phyloP scores from a whole-genome alignment of 345 rosid species.

The Orychophragmus violaceus region DNA sequence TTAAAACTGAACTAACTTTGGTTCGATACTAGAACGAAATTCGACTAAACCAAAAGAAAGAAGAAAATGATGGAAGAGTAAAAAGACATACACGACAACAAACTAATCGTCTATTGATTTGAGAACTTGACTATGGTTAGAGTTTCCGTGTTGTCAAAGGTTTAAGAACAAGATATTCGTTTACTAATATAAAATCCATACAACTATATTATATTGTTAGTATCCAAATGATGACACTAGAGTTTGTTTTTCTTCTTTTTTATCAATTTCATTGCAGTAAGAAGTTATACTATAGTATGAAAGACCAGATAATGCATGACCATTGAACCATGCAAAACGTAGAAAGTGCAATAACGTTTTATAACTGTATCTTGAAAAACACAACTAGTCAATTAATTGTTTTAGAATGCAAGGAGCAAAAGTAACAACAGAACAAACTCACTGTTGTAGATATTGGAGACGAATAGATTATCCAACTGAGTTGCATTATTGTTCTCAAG shows the following conservation, averaged over 20 bases:
- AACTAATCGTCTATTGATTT: too few relatives aligned
- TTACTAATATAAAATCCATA: too few relatives aligned
- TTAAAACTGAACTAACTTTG: too few relatives aligned
- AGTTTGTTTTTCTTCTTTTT: neutral
- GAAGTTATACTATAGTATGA: neutral
- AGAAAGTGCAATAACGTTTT: neutral
- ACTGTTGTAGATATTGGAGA: neutral
- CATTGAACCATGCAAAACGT: too few relatives aligned
- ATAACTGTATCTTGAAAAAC: neutral
- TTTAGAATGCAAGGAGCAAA: neutral
- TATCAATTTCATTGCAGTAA: neutral
- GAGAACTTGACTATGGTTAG: too few relatives aligned
- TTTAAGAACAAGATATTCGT: too few relatives aligned
- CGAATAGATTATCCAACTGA: neutral
- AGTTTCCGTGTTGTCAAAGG: conserved; percentile 7
- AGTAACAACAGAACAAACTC: neutral
- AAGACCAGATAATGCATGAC: neutral
- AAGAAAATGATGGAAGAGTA: too few relatives aligned
- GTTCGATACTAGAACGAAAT: too few relatives aligned
- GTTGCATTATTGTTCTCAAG: too few relatives aligned
- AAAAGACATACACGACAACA: too few relatives aligned
- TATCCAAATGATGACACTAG: neutral
- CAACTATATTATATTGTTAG: too few relatives aligned
- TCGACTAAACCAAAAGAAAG: too few relatives aligned
- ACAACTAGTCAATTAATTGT: neutral